Conservation (phyloP, 2,329 filamentous ascomycete genomes). For the Plenodomus tracheiphilus region DNA sequence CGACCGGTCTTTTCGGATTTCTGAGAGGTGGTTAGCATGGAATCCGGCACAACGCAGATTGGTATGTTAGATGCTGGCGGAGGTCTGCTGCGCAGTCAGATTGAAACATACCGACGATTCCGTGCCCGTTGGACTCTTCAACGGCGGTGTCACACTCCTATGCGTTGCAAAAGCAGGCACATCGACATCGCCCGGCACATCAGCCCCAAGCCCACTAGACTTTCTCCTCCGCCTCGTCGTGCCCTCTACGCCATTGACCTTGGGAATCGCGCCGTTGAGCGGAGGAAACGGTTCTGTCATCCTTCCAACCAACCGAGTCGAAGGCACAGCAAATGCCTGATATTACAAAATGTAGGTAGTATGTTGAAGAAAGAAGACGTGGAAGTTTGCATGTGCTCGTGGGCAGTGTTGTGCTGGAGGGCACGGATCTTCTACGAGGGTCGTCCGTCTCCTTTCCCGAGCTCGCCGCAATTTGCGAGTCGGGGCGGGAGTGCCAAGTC, state of each 20-base stretch:
- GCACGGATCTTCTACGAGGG: not conserved
- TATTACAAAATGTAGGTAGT: not conserved
- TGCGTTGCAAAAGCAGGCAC: constrained; percentile 55
- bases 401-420: not conserved
- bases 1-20: constrained; percentile 31
- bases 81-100: not conserved
- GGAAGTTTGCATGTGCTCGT: not conserved
- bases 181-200: constrained; percentile 57
- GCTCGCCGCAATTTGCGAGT: not conserved
- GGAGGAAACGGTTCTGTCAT: constrained; percentile 42
- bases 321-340: not conserved
- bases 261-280: constrained; percentile 25
- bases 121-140: constrained; percentile 16
- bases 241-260: constrained; percentile 17
- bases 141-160: constrained; percentile 22
- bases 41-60: not conserved
- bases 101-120: constrained; percentile 21
- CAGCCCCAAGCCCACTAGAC: constrained; percentile 54
- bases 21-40: constrained; percentile 12
- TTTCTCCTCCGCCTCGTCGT: constrained; percentile 43
- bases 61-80: not conserved
- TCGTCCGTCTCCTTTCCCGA: not conserved
- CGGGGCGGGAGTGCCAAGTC: not conserved
- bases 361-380: not conserved
- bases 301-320: not conserved